Evolutionary conservation across 2,329 filamentous ascomycete genomes (phyloP), one percentile per base, ranked within the genome.

Genomic region (Cyclaneusma minus): DNA sequence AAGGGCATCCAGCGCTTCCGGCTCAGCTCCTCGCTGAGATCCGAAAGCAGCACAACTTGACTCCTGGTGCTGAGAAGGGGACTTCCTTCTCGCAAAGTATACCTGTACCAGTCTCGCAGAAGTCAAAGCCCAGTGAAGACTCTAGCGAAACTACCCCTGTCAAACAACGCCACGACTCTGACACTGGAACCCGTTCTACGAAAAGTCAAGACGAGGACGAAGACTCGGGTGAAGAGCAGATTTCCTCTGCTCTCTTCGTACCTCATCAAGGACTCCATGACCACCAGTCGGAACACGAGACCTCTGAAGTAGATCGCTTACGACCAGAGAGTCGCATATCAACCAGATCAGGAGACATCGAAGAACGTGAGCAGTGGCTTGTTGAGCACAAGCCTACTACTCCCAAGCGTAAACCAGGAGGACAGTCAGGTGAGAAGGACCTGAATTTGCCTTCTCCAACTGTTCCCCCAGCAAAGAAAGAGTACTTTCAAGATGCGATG

Each of bases 161-260:
- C n/a, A n/a, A n/a, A n/a, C n/a, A n/a, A n/a, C n/a, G n/a, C n/a
- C n/a, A n/a, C n/a, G n/a, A n/a, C n/a, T n/a, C n/a, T n/a, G n/a
- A n/a, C n/a, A n/a, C n/a, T n/a, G n/a, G 7, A 16, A 12, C 14
- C 11, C 14, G 23, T 13, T 7, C 12, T n/a, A 25, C 14, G 23
- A 25, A n/a, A 16, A 13, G 7, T 15, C 23, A 10, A 13, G 12
- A 47, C 12, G 62, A 66, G 13, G 64, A 65, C 24, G 59, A 64
- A 16, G 62, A 65, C 29, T 84, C 78, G 9, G 76, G 80, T 31
- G 73, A 80, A 46, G 81, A 89, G 48, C 81, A 87, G 49, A 84
- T 89, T 35, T 83, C 78, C n/a, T 87, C 79, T 16, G 81, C 81
- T 13, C 62, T 84, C 21, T 89, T 89, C 46, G 62, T 84, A 24